These are phyloP conservation scores for Priceomyces carsonii DNA, from an alignment of 805 yeast genomes.

Conservation along the genomic window DNA sequence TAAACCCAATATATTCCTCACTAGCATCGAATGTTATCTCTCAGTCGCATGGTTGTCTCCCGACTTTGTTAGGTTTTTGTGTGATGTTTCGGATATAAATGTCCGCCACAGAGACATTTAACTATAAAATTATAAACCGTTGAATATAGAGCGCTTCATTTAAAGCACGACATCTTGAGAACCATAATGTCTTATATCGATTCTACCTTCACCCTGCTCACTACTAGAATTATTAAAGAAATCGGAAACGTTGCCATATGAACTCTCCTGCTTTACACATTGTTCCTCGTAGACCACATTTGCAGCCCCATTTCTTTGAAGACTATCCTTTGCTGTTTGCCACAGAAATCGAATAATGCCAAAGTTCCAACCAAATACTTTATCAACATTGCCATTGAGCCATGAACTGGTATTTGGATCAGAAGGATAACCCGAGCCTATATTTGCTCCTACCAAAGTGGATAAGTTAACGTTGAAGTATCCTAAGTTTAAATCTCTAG, in stretches of 20 bases:
- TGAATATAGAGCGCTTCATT: background rate
- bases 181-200: constrained; percentile 8
- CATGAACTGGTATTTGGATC: constrained; percentile 86
- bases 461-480: constrained; percentile 29
- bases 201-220: constrained; percentile 1
- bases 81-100: constrained; percentile 19
- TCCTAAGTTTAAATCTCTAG: constrained; percentile 70
- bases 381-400: constrained; percentile 64
- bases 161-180: constrained; percentile 7
- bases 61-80: constrained; percentile 17
- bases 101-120: no score
- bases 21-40: constrained; percentile 7
- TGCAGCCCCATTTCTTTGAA: constrained; percentile 53
- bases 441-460: constrained; percentile 36
- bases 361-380: constrained; percentile 81
- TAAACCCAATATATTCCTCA: background rate
- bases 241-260: constrained; percentile 26
- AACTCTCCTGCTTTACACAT: constrained; percentile 29
- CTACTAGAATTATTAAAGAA: constrained; percentile 11
- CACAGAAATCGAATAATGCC: constrained; percentile 82
- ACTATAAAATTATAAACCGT: background rate
- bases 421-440: constrained; percentile 93
- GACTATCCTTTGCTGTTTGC: constrained; percentile 84
- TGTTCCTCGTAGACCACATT: constrained; percentile 65
- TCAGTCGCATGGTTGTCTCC: constrained; percentile 30